These are phyloP conservation scores for Mortierella alpina DNA, from an alignment of 192 early-diverging fungal genomes.

Conservation along the genomic window DNA sequence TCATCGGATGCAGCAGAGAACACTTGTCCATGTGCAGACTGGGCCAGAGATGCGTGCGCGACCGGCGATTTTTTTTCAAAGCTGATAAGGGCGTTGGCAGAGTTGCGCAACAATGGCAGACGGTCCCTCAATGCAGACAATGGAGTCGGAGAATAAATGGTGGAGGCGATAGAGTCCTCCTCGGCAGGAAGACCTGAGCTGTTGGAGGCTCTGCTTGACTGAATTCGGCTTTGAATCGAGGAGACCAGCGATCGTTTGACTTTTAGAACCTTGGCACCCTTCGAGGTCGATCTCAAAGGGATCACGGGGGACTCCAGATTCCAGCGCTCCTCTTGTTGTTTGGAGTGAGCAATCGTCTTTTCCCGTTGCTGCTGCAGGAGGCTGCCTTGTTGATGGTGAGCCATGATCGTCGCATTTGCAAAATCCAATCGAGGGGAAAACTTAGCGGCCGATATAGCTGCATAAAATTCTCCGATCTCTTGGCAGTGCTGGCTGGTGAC, in stretches of 20 bases:
- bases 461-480: conserved; percentile 46
- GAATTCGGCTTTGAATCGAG: conserved; percentile 26
- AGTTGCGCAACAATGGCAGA: conserved; percentile 19
- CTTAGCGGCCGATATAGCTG: conserved; percentile 17
- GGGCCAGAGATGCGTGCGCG: not conserved
- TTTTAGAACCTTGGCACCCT: conserved; percentile 17
- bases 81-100: conserved; percentile 32
- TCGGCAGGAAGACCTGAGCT: not conserved
- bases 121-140: conserved; percentile 12
- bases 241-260: conserved; percentile 19
- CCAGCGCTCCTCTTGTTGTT: not conserved
- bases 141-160: not conserved
- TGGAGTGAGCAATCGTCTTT: not conserved
- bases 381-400: conserved; percentile 17
- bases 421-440: conserved; percentile 25
- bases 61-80: conserved; percentile 13
- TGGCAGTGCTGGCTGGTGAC: conserved; percentile 27
- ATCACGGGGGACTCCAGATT: not conserved
- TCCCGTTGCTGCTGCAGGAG: conserved; percentile 11
- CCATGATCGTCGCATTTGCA: not conserved
- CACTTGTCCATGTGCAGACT: not conserved
- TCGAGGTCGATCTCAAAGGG: not conserved
- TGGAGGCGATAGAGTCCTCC: not conserved
- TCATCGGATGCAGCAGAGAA: not conserved
- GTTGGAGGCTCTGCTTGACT: conserved; percentile 6